Conservation (phyloP, 176 grass and related monocot species). For the Oryza meyeriana region DNA sequence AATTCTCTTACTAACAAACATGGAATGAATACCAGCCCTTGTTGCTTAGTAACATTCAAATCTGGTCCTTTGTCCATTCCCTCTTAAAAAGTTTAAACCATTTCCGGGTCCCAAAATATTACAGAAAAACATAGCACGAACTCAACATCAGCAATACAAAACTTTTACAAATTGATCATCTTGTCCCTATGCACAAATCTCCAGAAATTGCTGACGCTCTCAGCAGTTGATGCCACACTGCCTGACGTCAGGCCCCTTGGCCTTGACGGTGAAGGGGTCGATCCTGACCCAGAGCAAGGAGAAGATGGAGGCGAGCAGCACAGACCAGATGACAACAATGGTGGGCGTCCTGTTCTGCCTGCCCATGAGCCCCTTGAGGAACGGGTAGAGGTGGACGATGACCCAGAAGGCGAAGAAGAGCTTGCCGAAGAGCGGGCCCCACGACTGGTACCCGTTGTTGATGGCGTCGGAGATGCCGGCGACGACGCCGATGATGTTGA, state of each 20-base stretch:
- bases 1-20: neutral
- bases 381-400: conserved; percentile 92
- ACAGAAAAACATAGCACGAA: conserved; percentile 38
- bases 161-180: conserved; percentile 46
- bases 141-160: conserved; percentile 49
- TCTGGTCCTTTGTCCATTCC: conserved; percentile 32
- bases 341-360: conserved; percentile 95
- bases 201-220: conserved; percentile 1
- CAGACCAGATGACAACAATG: conserved; percentile 89
- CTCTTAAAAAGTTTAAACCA: conserved; percentile 22
- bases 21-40: neutral
- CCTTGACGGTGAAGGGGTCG: conserved; percentile 71
- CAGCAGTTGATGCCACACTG: conserved; percentile 96
- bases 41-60: conserved; percentile 28
- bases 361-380: conserved; percentile 97
- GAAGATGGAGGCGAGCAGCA: conserved; percentile 91
- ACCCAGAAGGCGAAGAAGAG: conserved; percentile 97
- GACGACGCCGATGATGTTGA: conserved; percentile 93
- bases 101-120: conserved; percentile 37
- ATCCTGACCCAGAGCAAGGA: conserved; percentile 98
- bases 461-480: conserved; percentile 94
- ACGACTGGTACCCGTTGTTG: conserved; percentile 85
- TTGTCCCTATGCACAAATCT: conserved; percentile 47
- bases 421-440: conserved; percentile 94
- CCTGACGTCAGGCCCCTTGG: conserved; percentile 76